Conservation (phyloP, 73 alveolate species). For the Paramecium biaurelia region DNA sequence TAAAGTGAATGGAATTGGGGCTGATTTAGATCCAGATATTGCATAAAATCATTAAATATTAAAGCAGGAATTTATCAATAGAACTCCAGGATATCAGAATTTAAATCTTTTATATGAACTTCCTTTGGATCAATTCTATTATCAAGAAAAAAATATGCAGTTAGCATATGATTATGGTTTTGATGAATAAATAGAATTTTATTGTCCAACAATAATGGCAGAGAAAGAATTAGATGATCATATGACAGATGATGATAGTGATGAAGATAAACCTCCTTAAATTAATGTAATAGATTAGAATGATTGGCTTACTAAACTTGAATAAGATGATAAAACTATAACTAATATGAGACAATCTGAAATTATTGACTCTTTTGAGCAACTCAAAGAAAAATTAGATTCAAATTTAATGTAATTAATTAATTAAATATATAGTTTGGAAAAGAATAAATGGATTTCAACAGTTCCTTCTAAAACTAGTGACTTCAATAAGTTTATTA, state of each 20-base stretch:
- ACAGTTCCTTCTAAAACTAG: slow-evolving; percentile 61
- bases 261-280: slow-evolving; percentile 63
- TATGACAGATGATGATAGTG: slow-evolving; percentile 64
- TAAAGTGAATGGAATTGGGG: slow-evolving; percentile 13
- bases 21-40: slow-evolving; percentile 59
- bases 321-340: slow-evolving; percentile 45
- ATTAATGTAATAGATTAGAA: slow-evolving; percentile 30
- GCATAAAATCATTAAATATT: not conserved
- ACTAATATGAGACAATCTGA: not conserved
- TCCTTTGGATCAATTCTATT: slow-evolving; percentile 30
- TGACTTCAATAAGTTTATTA: slow-evolving; percentile 51
- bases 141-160: slow-evolving; percentile 44
- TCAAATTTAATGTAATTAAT: slow-evolving; percentile 44
- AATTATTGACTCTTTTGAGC: slow-evolving; percentile 14
- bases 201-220: slow-evolving; percentile 49
- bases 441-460: slow-evolving; percentile 47
- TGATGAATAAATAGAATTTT: slow-evolving; percentile 30
- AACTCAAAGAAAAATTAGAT: slow-evolving; percentile 26
- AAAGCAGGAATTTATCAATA: slow-evolving; percentile 6
- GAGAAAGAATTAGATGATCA: slow-evolving; percentile 56
- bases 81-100: slow-evolving; percentile 23
- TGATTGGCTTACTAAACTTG: slow-evolving; percentile 47
- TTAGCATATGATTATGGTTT: slow-evolving; percentile 49
- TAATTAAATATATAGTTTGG: not conserved
- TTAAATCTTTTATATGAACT: slow-evolving; percentile 45